These are phyloP conservation scores for Pseudogymnoascus pannorum DNA, from an alignment of 2,329 filamentous ascomycete genomes.

Conservation along the genomic window DNA sequence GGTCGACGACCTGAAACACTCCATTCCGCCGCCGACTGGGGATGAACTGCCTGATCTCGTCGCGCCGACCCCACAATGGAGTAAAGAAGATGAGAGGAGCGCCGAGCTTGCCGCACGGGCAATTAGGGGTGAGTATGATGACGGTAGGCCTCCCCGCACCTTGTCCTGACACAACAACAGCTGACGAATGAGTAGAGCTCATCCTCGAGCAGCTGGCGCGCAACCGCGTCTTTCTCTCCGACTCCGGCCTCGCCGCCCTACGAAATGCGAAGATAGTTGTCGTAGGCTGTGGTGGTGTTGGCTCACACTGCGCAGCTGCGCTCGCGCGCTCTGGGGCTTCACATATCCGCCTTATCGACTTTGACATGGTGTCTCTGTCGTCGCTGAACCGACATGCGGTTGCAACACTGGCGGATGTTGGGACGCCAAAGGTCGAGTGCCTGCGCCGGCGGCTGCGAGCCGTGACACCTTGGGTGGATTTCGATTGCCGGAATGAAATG, in stretches of 20 bases:
- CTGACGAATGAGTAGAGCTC: slow-evolving; percentile 52
- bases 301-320: slow-evolving; percentile 81
- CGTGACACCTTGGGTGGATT: slow-evolving; percentile 84
- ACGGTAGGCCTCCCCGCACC: slow-evolving; percentile 28
- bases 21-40: slow-evolving; percentile 42
- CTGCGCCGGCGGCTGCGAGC: slow-evolving; percentile 73
- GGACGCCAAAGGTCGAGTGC: slow-evolving; percentile 83
- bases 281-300: slow-evolving; percentile 90
- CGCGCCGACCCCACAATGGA: slow-evolving; percentile 35
- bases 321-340: slow-evolving; percentile 84
- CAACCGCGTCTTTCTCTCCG: slow-evolving; percentile 83
- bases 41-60: slow-evolving; percentile 28
- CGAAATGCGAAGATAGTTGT: slow-evolving; percentile 78
- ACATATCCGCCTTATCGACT: slow-evolving; percentile 85
- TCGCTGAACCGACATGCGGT: slow-evolving; percentile 95
- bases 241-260: slow-evolving; percentile 72
- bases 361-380: slow-evolving; percentile 93
- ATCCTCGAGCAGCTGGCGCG: slow-evolving; percentile 91
- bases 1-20: slow-evolving; percentile 50
- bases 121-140: slow-evolving; percentile 56
- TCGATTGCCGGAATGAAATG: slow-evolving; percentile 79
- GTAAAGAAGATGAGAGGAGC: slow-evolving; percentile 56
- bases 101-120: slow-evolving; percentile 51
- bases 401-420: slow-evolving; percentile 88
- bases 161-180: not conserved